Percentiles rank a stretch among this genome's conserved stretches.
Conservation (phyloP, 1,284 basidiomycete genomes). For the Sanguinoderma infundibulare region DNA sequence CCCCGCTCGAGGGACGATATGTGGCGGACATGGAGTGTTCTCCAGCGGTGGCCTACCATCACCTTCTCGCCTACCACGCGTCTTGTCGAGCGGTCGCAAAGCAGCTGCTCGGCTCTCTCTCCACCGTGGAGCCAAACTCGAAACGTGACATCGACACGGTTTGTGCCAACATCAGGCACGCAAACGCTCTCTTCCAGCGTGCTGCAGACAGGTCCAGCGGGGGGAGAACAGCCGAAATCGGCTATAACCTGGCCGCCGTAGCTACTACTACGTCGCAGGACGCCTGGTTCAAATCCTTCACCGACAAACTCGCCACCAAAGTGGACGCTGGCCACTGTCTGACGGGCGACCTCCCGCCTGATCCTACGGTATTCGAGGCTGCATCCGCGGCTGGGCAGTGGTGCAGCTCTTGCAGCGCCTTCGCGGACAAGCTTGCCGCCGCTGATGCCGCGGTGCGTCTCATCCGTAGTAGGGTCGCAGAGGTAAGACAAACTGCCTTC, state of each 20-base stretch:
- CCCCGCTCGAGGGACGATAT: not conserved
- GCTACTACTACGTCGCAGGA: not conserved
- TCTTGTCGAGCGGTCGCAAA: not conserved
- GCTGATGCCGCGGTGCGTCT: not conserved
- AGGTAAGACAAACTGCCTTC: not conserved
- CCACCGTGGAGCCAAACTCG: not conserved
- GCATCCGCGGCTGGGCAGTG: not conserved
- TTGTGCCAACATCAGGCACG: not conserved
- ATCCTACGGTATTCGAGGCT: not conserved
- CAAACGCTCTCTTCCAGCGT: too few species aligned
- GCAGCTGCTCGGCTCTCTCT: not conserved
- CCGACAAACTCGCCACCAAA: not conserved
- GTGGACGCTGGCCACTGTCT: not conserved
- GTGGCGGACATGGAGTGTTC: not conserved
- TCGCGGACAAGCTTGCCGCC: not conserved
- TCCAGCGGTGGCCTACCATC: not conserved
- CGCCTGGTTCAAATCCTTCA: not conserved
- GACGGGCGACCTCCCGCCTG: too few species aligned
- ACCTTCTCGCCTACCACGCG: constrained; percentile 1
- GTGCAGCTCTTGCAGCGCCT: not conserved
- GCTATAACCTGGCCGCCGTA: too few species aligned
- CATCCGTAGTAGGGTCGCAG: not conserved
- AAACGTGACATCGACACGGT: not conserved
- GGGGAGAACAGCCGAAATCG: not conserved
- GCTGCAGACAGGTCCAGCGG: not conserved